Evolutionary conservation across 352 stramenopile species (phyloP).

Genomic region (Phytophthora brassicae): DNA sequence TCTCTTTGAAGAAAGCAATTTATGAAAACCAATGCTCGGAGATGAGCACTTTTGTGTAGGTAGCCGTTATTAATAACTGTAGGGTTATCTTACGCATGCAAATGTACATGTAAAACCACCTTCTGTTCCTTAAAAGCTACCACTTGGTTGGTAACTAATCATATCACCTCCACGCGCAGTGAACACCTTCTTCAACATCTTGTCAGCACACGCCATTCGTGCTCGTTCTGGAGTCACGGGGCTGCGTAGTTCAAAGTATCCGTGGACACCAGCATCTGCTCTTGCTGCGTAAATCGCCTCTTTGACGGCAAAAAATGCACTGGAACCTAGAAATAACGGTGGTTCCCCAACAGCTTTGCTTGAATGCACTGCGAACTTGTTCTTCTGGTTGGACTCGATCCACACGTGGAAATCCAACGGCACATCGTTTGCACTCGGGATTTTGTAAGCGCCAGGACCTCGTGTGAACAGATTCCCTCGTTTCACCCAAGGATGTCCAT

Average conservation of each 20-base stretch:
- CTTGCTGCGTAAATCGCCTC: conserved; percentile 91
- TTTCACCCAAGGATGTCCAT: conserved; percentile 94
- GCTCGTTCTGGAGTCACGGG: conserved; percentile 83
- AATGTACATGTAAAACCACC: conserved; percentile 4
- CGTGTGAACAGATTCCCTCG: conserved; percentile 91
- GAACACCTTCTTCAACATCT: conserved; percentile 73
- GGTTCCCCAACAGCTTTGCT: conserved; percentile 96
- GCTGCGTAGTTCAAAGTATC: conserved; percentile 73
- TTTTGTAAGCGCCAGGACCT: conserved; percentile 97
- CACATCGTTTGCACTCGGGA: conserved; percentile 96
- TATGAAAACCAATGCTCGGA: conserved; percentile 2
- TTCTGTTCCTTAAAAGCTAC: conserved; percentile 50
- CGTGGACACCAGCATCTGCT: conserved; percentile 54
- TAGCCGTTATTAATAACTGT: conserved; percentile 7
- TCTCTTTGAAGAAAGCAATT: conserved; percentile 6
- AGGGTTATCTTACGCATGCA: conserved; percentile 11
- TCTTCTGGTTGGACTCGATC: conserved; percentile 92
- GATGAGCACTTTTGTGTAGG: not conserved
- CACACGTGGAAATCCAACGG: conserved; percentile 94
- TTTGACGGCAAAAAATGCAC: conserved; percentile 96
- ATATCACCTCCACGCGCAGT: conserved; percentile 60
- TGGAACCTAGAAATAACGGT: conserved; percentile 93
- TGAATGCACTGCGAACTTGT: conserved; percentile 95
- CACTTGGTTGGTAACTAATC: conserved; percentile 56
- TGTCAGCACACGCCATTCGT: conserved; percentile 80